phyloP scores from a whole-genome alignment of 371 early-diverging fungal genomes.

The Syncephalastrum sp. region DNA sequence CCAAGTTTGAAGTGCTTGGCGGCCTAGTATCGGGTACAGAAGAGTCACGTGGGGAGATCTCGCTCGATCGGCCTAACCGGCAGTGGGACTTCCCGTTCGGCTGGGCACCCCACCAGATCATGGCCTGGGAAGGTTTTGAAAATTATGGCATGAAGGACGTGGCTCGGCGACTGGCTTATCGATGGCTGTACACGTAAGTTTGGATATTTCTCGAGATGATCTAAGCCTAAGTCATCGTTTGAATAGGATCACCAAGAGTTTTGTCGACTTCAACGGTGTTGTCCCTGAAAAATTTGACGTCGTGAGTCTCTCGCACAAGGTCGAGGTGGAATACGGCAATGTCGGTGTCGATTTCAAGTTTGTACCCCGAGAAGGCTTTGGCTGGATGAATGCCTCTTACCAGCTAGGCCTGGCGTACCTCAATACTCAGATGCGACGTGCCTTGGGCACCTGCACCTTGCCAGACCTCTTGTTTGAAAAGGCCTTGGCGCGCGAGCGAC shows the following conservation, averaged over 20 bases:
- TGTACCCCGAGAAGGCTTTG: slow-evolving; percentile 96
- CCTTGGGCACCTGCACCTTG: slow-evolving; percentile 77
- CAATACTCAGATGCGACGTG: slow-evolving; percentile 71
- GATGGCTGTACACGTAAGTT: slow-evolving; percentile 85
- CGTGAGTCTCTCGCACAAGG: slow-evolving; percentile 85
- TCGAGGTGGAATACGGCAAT: slow-evolving; percentile 94
- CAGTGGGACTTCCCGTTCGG: slow-evolving; percentile 95
- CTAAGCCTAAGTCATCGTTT: neutral
- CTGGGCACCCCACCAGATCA: slow-evolving; percentile 96
- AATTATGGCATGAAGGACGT: slow-evolving; percentile 74
- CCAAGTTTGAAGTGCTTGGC: slow-evolving; percentile 76
- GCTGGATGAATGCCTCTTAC: slow-evolving; percentile 97
- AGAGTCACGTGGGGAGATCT: slow-evolving; percentile 70
- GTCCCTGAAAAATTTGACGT: slow-evolving; percentile 97
- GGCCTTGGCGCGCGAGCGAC: slow-evolving; percentile 7
- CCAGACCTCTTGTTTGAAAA: slow-evolving; percentile 70
- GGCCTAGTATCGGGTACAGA: slow-evolving; percentile 86
- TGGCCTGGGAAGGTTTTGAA: slow-evolving; percentile 87
- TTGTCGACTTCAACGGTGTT: slow-evolving; percentile 96
- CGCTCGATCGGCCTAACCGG: slow-evolving; percentile 80
- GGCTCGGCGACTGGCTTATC: slow-evolving; percentile 80
- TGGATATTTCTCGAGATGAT: neutral
- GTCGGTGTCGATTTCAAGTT: slow-evolving; percentile 94
- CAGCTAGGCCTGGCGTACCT: slow-evolving; percentile 82
- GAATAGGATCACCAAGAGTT: slow-evolving; percentile 79